These are phyloP conservation scores for Termitomyces sp. DNA, from an alignment of 1,284 basidiomycete genomes.

Conservation along the genomic window DNA sequence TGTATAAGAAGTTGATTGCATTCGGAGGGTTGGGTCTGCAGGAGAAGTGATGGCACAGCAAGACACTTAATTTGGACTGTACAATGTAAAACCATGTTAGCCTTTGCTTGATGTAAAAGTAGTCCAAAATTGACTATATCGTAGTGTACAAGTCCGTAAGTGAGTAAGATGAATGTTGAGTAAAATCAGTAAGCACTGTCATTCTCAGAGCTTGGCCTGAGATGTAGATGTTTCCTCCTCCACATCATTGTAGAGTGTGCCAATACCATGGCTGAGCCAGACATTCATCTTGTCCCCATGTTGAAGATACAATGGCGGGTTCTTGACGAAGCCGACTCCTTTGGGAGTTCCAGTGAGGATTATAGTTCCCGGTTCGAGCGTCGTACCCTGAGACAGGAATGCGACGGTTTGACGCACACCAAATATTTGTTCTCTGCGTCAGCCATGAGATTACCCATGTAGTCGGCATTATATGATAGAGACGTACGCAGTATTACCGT, in stretches of 20 bases:
- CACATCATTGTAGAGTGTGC: slow-evolving; percentile 71
- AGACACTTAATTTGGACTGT: background rate
- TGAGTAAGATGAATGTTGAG: background rate
- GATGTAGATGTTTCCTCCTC: slow-evolving; percentile 50
- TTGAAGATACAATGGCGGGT: slow-evolving; percentile 67
- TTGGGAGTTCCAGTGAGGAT: slow-evolving; percentile 59
- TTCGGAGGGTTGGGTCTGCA: slow-evolving; percentile 55
- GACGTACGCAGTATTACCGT: slow-evolving; percentile 67
- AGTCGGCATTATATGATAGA: slow-evolving; percentile 16
- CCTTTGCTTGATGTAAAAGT: background rate
- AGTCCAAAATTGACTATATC: background rate
- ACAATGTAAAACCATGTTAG: background rate
- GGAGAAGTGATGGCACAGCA: slow-evolving; percentile 6
- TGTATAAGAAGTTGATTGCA: slow-evolving; percentile 76
- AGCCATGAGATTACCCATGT: slow-evolving; percentile 3
- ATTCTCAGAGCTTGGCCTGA: slow-evolving; percentile 37
- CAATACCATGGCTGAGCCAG: slow-evolving; percentile 62
- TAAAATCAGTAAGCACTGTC: background rate
- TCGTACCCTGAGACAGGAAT: slow-evolving; percentile 83
- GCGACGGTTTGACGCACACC: slow-evolving; percentile 67
- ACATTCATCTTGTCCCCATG: slow-evolving; percentile 71
- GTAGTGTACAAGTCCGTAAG: background rate
- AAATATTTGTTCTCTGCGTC: slow-evolving; percentile 65
- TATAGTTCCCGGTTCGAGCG: slow-evolving; percentile 76
- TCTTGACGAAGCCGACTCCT: slow-evolving; percentile 74